Conservation (phyloP, 805 yeast genomes). For the Saturnispora saitoi region DNA sequence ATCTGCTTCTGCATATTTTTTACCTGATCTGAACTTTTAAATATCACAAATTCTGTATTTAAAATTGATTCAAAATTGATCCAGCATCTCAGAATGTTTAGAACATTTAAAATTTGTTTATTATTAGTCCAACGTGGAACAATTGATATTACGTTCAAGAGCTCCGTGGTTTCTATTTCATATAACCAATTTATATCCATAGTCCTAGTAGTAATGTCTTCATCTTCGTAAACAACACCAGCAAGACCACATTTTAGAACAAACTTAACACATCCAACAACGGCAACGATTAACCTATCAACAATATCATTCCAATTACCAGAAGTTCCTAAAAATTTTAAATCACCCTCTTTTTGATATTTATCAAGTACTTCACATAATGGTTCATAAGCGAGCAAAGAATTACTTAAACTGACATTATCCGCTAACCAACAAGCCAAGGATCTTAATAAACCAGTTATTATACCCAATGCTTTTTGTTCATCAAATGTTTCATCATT, state of each 20-base stretch:
- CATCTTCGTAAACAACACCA: constrained; percentile 66
- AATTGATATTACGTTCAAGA: neutral
- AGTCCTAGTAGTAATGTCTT: constrained; percentile 58
- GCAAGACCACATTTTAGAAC: constrained; percentile 38
- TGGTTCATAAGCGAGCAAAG: constrained; percentile 66
- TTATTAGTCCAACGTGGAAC: constrained; percentile 5
- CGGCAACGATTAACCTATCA: constrained; percentile 41
- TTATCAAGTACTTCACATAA: constrained; percentile 26
- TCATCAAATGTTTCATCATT: constrained; percentile 26
- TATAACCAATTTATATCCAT: constrained; percentile 43
- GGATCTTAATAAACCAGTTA: constrained; percentile 39
- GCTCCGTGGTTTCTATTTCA: constrained; percentile 8
- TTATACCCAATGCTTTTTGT: constrained; percentile 43
- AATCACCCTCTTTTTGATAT: constrained; percentile 3
- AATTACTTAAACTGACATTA: constrained; percentile 57
- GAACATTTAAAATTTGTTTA: neutral
- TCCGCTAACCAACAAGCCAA: constrained; percentile 71
- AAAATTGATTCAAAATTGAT: constrained; percentile 1
- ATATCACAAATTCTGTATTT: neutral
- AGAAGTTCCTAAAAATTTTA: neutral
- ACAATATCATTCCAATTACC: constrained; percentile 36
- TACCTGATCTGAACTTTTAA: neutral
- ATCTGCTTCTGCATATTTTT: neutral
- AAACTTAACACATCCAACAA: constrained; percentile 45
- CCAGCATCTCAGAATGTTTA: constrained; percentile 3